phyloP scores from a whole-genome alignment of 768 basidiomycete species.

The Boletus rex-veris region DNA sequence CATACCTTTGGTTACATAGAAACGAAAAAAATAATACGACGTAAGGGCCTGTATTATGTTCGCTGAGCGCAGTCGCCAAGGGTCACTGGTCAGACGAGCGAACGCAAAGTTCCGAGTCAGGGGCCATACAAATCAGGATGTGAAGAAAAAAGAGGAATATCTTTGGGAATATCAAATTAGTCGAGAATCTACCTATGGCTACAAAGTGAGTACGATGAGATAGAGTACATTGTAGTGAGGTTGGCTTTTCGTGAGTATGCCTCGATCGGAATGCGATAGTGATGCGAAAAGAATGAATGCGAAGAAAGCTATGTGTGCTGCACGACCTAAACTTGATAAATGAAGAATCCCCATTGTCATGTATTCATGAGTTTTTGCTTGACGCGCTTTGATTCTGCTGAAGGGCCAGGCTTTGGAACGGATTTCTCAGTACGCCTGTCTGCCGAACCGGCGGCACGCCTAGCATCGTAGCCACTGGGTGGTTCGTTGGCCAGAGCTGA shows the following conservation, averaged over 20 bases:
- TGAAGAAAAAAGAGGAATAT: too few relatives aligned
- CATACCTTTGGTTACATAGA: neutral
- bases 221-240: too few relatives aligned
- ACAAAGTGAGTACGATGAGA: neutral
- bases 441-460: neutral
- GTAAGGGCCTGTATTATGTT: neutral
- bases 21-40: neutral
- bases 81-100: neutral
- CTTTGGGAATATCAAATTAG: neutral
- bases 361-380: neutral
- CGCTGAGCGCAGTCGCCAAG: neutral
- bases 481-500: constrained; percentile 30
- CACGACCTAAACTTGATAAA: neutral
- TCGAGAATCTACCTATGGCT: neutral
- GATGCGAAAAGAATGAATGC: neutral
- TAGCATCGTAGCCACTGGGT: neutral
- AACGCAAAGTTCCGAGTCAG: neutral
- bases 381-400: neutral
- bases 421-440: constrained; percentile 4
- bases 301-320: neutral
- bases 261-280: too few relatives aligned
- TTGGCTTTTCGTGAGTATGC: too few relatives aligned
- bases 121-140: constrained; percentile 5
- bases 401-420: neutral
- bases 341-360: neutral